Evolutionary conservation across 2,329 filamentous ascomycete species (phyloP).

Genomic region (Colletotrichum echinochloae): DNA sequence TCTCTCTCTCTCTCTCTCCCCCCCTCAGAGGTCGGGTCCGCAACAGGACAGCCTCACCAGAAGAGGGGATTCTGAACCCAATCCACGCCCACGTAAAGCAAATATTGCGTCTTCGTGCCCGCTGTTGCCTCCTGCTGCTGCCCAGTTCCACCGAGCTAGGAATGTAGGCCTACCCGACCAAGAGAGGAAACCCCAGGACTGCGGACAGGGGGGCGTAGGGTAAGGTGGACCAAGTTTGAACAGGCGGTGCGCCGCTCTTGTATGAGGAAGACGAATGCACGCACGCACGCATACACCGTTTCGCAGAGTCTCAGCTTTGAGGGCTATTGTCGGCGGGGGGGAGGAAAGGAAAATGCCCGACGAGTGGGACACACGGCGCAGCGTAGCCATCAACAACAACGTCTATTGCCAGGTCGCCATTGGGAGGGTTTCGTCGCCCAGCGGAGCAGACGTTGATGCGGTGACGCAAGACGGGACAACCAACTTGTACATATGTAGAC

Average conservation of each 20-base stretch:
- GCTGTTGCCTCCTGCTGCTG: background rate
- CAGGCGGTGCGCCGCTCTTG: background rate
- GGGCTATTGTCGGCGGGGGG: no score
- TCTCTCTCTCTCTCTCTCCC: background rate
- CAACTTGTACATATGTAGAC: background rate
- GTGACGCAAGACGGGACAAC: no score
- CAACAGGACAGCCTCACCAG: background rate
- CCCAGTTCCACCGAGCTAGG: slow-evolving; percentile 13
- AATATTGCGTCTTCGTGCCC: background rate
- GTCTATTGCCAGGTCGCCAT: background rate
- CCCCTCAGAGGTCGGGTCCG: background rate
- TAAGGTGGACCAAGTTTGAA: background rate
- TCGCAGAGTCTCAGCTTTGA: slow-evolving; percentile 30
- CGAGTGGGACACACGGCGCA: background rate
- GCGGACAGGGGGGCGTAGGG: background rate
- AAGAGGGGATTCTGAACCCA: background rate
- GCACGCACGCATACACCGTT: background rate
- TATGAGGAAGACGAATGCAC: background rate
- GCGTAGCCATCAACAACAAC: background rate
- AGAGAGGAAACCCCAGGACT: background rate
- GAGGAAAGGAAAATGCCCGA: background rate
- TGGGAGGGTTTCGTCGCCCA: no score
- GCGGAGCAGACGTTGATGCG: no score
- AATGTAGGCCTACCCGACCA: slow-evolving; percentile 32
- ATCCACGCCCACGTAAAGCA: background rate